A percentile compares a stretch with the other conserved stretches of the same genome.
phyloP scores from a whole-genome alignment of 768 basidiomycete species.

The Lactarius sanguifluus region DNA sequence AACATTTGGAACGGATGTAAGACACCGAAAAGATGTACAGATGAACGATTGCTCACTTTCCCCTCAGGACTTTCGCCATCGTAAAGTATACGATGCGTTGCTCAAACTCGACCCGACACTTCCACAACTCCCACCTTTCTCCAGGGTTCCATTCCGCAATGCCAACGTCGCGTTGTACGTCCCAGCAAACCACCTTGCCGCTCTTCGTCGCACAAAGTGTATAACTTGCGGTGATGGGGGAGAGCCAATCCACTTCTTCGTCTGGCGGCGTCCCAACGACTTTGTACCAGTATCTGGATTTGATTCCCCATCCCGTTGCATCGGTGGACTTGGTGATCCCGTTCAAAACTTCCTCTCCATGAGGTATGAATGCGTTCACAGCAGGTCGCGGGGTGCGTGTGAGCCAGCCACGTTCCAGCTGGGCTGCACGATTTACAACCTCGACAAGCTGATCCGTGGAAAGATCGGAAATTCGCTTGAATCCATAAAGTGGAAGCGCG shows the following conservation, averaged over 20 bases:
- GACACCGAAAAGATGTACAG: background rate
- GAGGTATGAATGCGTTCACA: slow-evolving; percentile 33
- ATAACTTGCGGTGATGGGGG: slow-evolving; percentile 73
- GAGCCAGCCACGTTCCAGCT: slow-evolving; percentile 63
- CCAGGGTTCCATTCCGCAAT: slow-evolving; percentile 69
- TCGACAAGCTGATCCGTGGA: slow-evolving; percentile 59
- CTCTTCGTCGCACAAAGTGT: slow-evolving; percentile 76
- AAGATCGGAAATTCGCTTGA: slow-evolving; percentile 66
- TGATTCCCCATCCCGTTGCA: slow-evolving; percentile 28
- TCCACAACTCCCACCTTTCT: slow-evolving; percentile 70
- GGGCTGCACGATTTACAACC: slow-evolving; percentile 61
- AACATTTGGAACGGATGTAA: slow-evolving; percentile 1
- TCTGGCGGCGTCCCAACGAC: slow-evolving; percentile 63
- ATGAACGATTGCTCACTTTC: slow-evolving; percentile 23
- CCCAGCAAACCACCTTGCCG: slow-evolving; percentile 77
- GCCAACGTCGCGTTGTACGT: slow-evolving; percentile 58
- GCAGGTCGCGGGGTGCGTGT: slow-evolving; percentile 56
- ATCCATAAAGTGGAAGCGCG: slow-evolving; percentile 66
- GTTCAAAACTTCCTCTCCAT: slow-evolving; percentile 6
- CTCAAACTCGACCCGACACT: slow-evolving; percentile 75
- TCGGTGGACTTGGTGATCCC: slow-evolving; percentile 7
- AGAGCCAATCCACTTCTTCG: slow-evolving; percentile 75
- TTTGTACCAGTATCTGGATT: slow-evolving; percentile 59
- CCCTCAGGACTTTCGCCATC: slow-evolving; percentile 47
- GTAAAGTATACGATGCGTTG: slow-evolving; percentile 69